phyloP scores from a whole-genome alignment of 2,329 filamentous ascomycete genomes.

The Trichophyton simii region DNA sequence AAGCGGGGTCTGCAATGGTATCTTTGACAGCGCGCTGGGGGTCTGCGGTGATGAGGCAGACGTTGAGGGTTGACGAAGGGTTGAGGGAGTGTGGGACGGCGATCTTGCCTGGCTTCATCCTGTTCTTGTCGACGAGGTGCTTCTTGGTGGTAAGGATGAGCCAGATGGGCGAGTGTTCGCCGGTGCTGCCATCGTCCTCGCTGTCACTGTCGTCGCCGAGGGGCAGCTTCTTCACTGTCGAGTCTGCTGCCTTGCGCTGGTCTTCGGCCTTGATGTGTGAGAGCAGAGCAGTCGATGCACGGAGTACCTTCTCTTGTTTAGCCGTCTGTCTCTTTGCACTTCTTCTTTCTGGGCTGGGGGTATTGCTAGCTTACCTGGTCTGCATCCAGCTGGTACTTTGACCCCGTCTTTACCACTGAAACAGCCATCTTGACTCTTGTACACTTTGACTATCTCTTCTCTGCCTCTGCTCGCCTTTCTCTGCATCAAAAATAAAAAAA shows the following conservation, averaged over 20 bases:
- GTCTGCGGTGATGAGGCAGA: constrained; percentile 78
- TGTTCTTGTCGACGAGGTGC: constrained; percentile 58
- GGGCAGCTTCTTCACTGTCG: constrained; percentile 44
- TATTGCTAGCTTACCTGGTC: constrained; percentile 27
- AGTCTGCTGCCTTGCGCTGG: constrained; percentile 36
- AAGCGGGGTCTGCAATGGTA: constrained; percentile 60
- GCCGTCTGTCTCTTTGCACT: background rate
- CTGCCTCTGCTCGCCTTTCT: background rate
- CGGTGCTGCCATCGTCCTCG: constrained; percentile 22
- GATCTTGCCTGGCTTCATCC: constrained; percentile 76
- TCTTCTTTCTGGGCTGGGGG: background rate
- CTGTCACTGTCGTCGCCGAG: constrained; percentile 34
- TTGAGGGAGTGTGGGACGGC: constrained; percentile 63
- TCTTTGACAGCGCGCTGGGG: constrained; percentile 84
- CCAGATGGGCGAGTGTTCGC: constrained; percentile 45
- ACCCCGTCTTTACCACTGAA: constrained; percentile 32
- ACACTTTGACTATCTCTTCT: constrained; percentile 1
- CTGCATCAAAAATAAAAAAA: background rate
- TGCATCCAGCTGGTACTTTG: constrained; percentile 38
- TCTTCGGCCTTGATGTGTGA: constrained; percentile 43
- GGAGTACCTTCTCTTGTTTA: constrained; percentile 40
- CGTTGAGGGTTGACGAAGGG: constrained; percentile 49
- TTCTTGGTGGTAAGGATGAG: constrained; percentile 53
- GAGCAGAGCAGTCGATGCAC: constrained; percentile 48
- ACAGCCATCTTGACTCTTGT: constrained; percentile 26